phyloP scores from a whole-genome alignment of 495 filamentous ascomycete genomes.

The Xylaria cubensis region DNA sequence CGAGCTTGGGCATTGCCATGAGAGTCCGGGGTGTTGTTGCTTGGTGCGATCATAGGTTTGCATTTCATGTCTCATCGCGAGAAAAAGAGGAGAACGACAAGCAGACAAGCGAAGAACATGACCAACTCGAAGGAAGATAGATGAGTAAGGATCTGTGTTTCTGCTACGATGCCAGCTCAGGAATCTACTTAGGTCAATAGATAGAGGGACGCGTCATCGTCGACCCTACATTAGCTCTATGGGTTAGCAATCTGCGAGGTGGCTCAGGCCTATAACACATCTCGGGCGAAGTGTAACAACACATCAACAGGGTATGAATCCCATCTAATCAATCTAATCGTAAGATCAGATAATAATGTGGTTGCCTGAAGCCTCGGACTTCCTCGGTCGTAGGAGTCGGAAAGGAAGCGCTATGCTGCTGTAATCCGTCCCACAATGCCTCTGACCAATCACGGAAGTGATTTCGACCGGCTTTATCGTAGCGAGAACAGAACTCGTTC shows the following conservation, averaged over 20 bases:
- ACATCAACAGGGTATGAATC: background rate
- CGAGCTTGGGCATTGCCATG: background rate
- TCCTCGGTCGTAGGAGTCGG: background rate
- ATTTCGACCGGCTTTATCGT: background rate
- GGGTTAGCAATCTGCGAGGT: background rate
- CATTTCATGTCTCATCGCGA: background rate
- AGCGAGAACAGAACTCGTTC: background rate
- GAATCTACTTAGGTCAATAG: background rate
- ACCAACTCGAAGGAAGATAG: background rate
- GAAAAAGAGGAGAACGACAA: background rate
- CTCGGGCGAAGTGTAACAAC: background rate
- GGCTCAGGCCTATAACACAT: background rate
- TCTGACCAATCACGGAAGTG: background rate
- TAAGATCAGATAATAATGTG: constrained; percentile 4
- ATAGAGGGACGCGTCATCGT: background rate
- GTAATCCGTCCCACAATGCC: background rate
- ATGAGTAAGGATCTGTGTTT: background rate
- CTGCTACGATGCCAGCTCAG: background rate
- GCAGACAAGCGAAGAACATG: background rate
- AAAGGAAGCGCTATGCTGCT: background rate
- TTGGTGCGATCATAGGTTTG: background rate
- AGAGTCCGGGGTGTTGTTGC: background rate
- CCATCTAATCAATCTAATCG: constrained; percentile 12
- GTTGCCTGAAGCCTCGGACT: constrained; percentile 5
- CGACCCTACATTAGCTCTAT: background rate